Base-by-base conservation (phyloP, 257 asterid genomes). In the Ophiorrhiza pumila region DNA sequence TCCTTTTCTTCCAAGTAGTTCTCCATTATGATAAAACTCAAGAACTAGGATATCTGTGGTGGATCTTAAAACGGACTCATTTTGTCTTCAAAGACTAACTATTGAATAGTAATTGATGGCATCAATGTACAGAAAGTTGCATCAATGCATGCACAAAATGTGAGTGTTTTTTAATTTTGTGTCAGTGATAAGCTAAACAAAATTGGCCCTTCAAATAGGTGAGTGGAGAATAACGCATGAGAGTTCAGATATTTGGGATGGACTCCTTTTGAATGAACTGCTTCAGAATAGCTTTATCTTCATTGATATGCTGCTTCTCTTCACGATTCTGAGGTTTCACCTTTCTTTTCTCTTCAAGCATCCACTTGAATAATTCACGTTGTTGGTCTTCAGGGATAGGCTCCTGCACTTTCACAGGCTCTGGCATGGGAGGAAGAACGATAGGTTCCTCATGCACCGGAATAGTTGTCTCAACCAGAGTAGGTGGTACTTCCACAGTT, bases 261-360 rank as follows among this genome's bases (percentile, higher is more conserved):
- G 89, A 81, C 58, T 86, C 71, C 58, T 86, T 68, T 22, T 77
- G 87, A 49, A 88, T 85, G 64, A 87, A 82, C 71, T 83, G 86
- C 68, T 90, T 87, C 71, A 87, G 84, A 80, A 87, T 78, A 56
- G 92, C 91, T 75, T 90, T 90, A 73, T 90, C 92, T 77, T 88
- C 87, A 66, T 86, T 83, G 8, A 83, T 74, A 29, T 65, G 80
- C 81, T 80, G 69, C 87, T 87, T 88, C 74, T 86, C 90, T 65
- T 84, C 81, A 45, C 77, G 73, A 39, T 74, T 86, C 47, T 58
- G 79, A 55, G 96, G 89, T 72, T 89, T 85, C 49, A 75, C 73
- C 84, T 81, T 88, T 78, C 89, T 76, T 73, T 84, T 89, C 84
- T 91, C 96, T 80, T 89, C 92, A 49, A 89, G 80, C 66, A 86